Percentiles rank a stretch among this genome's conserved stretches.
phyloP scores from a whole-genome alignment of 2,329 filamentous ascomycete genomes.

The Penicillium sp. region DNA sequence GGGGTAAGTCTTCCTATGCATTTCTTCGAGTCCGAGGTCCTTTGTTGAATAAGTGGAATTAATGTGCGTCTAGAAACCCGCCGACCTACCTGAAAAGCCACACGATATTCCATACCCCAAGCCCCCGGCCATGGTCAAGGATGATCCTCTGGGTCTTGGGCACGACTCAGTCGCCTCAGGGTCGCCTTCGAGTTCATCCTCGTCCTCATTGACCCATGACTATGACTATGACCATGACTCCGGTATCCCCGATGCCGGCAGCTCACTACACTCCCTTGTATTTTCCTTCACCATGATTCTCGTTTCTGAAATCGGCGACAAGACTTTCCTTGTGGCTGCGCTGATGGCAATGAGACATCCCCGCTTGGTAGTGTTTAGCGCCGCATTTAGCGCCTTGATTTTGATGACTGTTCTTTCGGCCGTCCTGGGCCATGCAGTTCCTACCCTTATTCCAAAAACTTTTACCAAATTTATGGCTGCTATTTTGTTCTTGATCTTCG shows the following conservation, averaged over 20 bases:
- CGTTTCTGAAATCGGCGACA: constrained; percentile 93
- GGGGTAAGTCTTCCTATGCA: constrained; percentile 45
- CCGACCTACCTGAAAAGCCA: constrained; percentile 67
- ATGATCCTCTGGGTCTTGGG: constrained; percentile 26
- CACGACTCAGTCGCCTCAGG: constrained; percentile 20
- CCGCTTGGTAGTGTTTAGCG: constrained; percentile 82
- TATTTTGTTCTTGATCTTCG: constrained; percentile 79
- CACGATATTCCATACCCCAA: constrained; percentile 62
- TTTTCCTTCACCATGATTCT: constrained; percentile 96
- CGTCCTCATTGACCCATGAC: constrained; percentile 8
- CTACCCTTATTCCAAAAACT: constrained; percentile 78
- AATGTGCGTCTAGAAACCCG: constrained; percentile 57
- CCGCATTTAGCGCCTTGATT: constrained; percentile 82
- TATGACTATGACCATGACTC: constrained; percentile 32
- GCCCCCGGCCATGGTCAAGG: constrained; percentile 43
- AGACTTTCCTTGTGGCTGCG: constrained; percentile 92
- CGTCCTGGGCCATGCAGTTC: constrained; percentile 82
- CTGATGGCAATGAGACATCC: constrained; percentile 99
- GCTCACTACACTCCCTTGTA: constrained; percentile 70
- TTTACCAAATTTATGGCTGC: constrained; percentile 82
- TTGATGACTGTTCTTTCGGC: constrained; percentile 94
- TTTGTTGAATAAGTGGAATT: not conserved
- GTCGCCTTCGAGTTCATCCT: constrained; percentile 25
- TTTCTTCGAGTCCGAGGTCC: not conserved
- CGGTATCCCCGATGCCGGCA: constrained; percentile 53